phyloP scores from a whole-genome alignment of 192 early-diverging fungal species.

The Coemansia umbellata region DNA sequence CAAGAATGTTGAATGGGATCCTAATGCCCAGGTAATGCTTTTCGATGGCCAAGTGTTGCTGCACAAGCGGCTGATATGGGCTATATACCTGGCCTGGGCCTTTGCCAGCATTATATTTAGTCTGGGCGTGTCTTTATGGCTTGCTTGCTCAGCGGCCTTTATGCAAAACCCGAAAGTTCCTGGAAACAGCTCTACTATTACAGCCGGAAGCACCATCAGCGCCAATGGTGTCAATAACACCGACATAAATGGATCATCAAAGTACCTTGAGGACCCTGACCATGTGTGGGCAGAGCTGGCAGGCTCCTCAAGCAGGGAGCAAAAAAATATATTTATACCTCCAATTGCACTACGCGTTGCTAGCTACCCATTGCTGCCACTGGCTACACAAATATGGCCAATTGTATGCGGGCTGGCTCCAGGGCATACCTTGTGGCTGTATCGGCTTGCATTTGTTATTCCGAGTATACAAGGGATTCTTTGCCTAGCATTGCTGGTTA shows the following conservation, averaged over 20 bases:
- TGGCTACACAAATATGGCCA: constrained; percentile 15
- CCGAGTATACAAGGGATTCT: constrained; percentile 18
- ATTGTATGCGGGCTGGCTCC: constrained; percentile 11
- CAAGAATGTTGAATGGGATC: constrained; percentile 3
- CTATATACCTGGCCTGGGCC: constrained; percentile 5
- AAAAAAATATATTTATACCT: background rate
- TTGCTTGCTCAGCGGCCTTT: background rate
- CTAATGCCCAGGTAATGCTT: background rate
- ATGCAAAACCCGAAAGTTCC: background rate
- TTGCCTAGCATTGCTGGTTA: constrained; percentile 6
- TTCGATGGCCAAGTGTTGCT: constrained; percentile 1
- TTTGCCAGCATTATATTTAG: background rate
- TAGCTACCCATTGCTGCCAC: constrained; percentile 6
- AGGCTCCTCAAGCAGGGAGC: background rate
- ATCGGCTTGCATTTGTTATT: constrained; percentile 6
- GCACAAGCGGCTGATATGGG: constrained; percentile 3
- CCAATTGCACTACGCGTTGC: constrained; percentile 7
- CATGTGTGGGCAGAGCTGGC: constrained; percentile 10
- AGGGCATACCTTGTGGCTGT: constrained; percentile 8
- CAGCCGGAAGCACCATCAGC: background rate
- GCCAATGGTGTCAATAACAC: background rate
- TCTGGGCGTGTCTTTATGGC: background rate
- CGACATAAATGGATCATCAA: background rate
- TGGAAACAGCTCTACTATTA: background rate
- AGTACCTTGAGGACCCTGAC: background rate